Evolutionary conservation across 2,329 filamentous ascomycete species (phyloP).

Genomic region (Aaosphaeria pasadenensis): DNA sequence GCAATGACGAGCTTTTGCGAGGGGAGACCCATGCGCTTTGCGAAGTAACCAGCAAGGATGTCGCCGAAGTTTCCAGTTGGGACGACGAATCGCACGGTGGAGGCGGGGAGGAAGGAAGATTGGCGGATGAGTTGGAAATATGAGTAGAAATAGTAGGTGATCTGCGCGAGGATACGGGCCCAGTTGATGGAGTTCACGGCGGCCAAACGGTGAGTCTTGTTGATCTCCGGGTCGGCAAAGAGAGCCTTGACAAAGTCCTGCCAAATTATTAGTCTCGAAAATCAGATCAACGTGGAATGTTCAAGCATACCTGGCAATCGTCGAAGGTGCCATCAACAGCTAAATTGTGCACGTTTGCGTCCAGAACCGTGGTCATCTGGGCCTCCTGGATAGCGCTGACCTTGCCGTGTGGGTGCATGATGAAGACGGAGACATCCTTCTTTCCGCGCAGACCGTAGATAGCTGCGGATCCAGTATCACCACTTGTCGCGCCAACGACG

Average conservation of each 20-base stretch:
- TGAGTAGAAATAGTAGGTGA: constrained; percentile 93
- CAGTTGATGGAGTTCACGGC: constrained; percentile 98
- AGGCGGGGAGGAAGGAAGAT: constrained; percentile 56
- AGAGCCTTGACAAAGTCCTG: constrained; percentile 90
- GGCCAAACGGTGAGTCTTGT: constrained; percentile 77
- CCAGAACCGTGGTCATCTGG: constrained; percentile 93
- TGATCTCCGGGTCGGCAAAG: constrained; percentile 82
- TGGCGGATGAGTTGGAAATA: constrained; percentile 77
- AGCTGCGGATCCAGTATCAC: constrained; percentile 80
- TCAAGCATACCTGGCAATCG: constrained; percentile 71
- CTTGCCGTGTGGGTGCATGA: constrained; percentile 86
- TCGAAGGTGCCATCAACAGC: constrained; percentile 90
- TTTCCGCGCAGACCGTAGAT: constrained; percentile 94
- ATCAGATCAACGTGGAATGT: neutral
- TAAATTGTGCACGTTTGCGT: constrained; percentile 89
- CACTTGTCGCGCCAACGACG: constrained; percentile 42
- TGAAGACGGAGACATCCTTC: constrained; percentile 95
- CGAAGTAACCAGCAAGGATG: constrained; percentile 90
- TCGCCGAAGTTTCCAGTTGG: constrained; percentile 97
- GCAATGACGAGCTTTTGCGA: constrained; percentile 85
- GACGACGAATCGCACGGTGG: constrained; percentile 77
- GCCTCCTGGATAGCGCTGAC: constrained; percentile 91
- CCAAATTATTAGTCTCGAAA: constrained; percentile 13
- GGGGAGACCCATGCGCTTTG: constrained; percentile 83
- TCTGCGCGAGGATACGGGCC: constrained; percentile 92